These are phyloP conservation scores for Podaxis sp. DNA, from an alignment of 768 basidiomycete genomes.

Conservation along the genomic window DNA sequence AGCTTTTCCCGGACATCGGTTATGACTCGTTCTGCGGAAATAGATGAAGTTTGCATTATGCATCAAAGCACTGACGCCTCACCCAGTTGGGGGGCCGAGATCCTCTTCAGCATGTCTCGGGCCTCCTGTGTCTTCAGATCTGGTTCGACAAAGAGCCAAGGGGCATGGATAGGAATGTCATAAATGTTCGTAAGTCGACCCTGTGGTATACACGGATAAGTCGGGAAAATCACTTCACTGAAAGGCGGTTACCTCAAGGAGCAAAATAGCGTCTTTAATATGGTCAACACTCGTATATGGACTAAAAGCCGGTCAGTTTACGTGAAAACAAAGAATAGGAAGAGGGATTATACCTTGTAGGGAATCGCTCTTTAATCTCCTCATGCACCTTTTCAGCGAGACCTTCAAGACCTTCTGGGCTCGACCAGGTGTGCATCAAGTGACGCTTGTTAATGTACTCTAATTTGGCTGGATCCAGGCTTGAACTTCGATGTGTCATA, in stretches of 20 bases:
- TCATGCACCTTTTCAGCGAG: conserved; percentile 56
- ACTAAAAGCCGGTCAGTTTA: conserved; percentile 23
- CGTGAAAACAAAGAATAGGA: background rate
- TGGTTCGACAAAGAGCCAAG: conserved; percentile 80
- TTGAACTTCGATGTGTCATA: conserved; percentile 81
- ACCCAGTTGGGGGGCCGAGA: background rate
- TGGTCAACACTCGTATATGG: conserved; percentile 52
- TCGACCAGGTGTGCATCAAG: conserved; percentile 54
- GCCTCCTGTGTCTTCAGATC: conserved; percentile 57
- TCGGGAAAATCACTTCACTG: background rate
- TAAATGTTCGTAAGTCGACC: conserved; percentile 67
- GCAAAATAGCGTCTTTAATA: conserved; percentile 60
- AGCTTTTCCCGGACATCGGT: conserved; percentile 28
- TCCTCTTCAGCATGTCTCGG: conserved; percentile 42
- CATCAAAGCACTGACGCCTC: conserved; percentile 1
- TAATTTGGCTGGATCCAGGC: conserved; percentile 76
- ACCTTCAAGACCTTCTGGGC: conserved; percentile 41
- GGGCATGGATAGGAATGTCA: conserved; percentile 66
- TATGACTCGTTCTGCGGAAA: conserved; percentile 30
- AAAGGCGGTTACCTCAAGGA: conserved; percentile 48
- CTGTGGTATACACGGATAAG: conserved; percentile 30
- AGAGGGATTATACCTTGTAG: too few species aligned
- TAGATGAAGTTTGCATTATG: background rate
- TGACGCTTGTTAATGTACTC: conserved; percentile 89
- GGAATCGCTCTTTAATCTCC: conserved; percentile 36